Percentiles rank a stretch among this genome's conserved stretches.
Evolutionary conservation across 345 rosid species (phyloP).

Genomic region (Eucalyptus pauciflora): DNA sequence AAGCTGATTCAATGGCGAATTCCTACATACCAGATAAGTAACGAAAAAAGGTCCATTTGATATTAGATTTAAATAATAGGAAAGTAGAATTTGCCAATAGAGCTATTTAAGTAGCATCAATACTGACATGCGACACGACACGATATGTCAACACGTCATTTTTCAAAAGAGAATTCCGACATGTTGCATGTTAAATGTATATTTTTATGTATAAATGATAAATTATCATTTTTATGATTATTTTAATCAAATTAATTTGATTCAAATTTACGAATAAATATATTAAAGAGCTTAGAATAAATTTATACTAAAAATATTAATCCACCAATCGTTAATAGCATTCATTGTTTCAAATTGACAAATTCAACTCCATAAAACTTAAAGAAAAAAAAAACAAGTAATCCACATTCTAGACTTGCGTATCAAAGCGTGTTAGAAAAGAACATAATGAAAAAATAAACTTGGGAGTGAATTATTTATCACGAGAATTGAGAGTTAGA

Average conservation of each 20-base stretch:
- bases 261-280: no score
- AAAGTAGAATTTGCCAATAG: background rate
- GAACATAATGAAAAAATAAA: fast-evolving
- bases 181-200: fast-evolving
- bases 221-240: no score
- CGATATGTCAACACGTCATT: fast-evolving
- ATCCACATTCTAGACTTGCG: fast-evolving
- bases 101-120: no score
- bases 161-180: fast-evolving
- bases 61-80: background rate
- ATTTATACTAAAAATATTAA: no score
- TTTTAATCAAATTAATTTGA: no score
- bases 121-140: fast-evolving
- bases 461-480: fast-evolving
- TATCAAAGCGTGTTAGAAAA: no score
- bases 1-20: conserved; percentile 30
- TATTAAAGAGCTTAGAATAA: no score
- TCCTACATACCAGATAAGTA: background rate
- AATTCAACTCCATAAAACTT: no score
- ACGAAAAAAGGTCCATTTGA: background rate
- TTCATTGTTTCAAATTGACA: no score
- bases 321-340: no score
- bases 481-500: fast-evolving
- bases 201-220: no score
- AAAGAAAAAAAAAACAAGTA: fast-evolving